A percentile compares a stretch with the other conserved stretches of the same genome.
These are phyloP conservation scores for Hysterangium stoloniferum DNA, from an alignment of 768 basidiomycete genomes.

Conservation along the genomic window DNA sequence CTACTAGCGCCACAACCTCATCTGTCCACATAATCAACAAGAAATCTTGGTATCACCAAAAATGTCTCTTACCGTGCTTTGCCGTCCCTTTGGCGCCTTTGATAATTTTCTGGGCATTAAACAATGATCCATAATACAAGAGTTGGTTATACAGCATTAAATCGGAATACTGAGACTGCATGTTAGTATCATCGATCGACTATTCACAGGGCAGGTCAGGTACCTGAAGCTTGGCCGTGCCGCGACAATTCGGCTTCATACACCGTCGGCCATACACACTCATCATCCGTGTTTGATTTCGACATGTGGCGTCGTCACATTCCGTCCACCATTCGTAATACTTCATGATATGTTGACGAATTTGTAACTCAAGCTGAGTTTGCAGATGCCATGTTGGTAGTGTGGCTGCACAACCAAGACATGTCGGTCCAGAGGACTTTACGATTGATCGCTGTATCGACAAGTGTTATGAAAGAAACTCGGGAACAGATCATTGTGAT, in stretches of 20 bases:
- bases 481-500: neutral
- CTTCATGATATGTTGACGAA: slow-evolving; percentile 62
- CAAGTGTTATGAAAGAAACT: neutral
- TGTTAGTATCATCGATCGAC: slow-evolving; percentile 4
- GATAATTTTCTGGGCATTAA: slow-evolving; percentile 60
- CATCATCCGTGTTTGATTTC: slow-evolving; percentile 86
- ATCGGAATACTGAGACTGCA: slow-evolving; percentile 64
- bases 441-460: slow-evolving; percentile 56
- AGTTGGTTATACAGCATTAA: slow-evolving; percentile 83
- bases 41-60: neutral
- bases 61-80: slow-evolving; percentile 22
- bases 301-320: slow-evolving; percentile 83
- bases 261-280: slow-evolving; percentile 85
- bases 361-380: slow-evolving; percentile 80
- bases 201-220: neutral
- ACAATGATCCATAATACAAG: slow-evolving; percentile 71
- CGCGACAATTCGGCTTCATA: slow-evolving; percentile 58
- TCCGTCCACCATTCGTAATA: slow-evolving; percentile 89
- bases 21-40: slow-evolving; percentile 35
- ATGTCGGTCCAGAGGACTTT: slow-evolving; percentile 54
- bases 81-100: slow-evolving; percentile 42
- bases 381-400: slow-evolving; percentile 58
- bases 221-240: slow-evolving; percentile 70
- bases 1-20: slow-evolving; percentile 42
- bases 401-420: slow-evolving; percentile 47